Evolutionary conservation across 2,329 filamentous ascomycete species (phyloP).

Genomic region (Fusarium sp.): DNA sequence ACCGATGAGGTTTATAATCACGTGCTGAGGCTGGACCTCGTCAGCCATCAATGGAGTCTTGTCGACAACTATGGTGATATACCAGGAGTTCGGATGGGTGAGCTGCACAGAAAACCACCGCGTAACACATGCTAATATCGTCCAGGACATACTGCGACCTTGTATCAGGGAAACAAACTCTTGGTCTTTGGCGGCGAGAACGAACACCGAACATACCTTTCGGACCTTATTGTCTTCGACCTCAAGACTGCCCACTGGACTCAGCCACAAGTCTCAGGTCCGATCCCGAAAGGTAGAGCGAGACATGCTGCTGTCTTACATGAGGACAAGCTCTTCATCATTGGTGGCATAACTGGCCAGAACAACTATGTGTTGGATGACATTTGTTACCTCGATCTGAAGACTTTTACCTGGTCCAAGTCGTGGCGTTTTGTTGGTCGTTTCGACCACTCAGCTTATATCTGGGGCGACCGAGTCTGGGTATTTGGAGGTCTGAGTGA

Average conservation of each 20-base stretch:
- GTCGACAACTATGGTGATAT: conserved; percentile 99
- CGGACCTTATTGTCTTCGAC: conserved; percentile 95
- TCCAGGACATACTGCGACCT: conserved; percentile 88
- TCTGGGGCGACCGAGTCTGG: conserved; percentile 93
- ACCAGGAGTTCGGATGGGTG: conserved; percentile 95
- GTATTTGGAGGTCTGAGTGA: conserved; percentile 94
- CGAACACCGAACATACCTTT: conserved; percentile 94
- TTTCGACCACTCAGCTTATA: conserved; percentile 94
- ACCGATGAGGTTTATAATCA: conserved; percentile 99
- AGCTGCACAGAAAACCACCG: conserved; percentile 36
- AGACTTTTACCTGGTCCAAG: conserved; percentile 97
- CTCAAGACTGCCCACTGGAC: conserved; percentile 95
- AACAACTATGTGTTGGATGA: conserved; percentile 94
- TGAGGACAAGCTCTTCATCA: conserved; percentile 95
- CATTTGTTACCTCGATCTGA: conserved; percentile 94
- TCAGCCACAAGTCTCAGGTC: conserved; percentile 85
- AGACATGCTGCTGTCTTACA: conserved; percentile 93
- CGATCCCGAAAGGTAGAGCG: conserved; percentile 87
- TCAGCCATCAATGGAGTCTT: conserved; percentile 90
- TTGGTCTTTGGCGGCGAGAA: conserved; percentile 98
- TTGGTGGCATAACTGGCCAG: conserved; percentile 93
- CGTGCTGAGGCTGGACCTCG: conserved; percentile 86
- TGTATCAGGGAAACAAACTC: conserved; percentile 95
- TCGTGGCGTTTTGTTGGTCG: conserved; percentile 95
- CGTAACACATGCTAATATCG: conserved; percentile 9